phyloP scores from a whole-genome alignment of 1,139 yeast species.

The Meyerozyma smithsonii region DNA sequence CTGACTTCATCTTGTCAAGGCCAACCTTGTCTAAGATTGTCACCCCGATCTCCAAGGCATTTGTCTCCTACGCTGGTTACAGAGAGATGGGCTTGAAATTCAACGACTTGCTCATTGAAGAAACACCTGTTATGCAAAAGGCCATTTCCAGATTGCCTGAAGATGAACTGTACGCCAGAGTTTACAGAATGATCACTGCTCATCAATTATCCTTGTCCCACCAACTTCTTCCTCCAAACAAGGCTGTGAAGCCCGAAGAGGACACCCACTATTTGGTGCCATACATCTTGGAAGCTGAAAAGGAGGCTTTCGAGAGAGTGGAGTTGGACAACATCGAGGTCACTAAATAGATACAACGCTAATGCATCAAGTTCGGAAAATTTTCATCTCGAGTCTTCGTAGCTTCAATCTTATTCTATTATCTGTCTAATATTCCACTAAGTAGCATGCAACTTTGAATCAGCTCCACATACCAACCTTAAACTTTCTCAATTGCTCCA shows the following conservation, averaged over 20 bases:
- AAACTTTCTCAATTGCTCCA: slow-evolving; percentile 68
- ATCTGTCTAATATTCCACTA: neutral
- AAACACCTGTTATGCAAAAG: slow-evolving; percentile 78
- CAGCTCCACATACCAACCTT: slow-evolving; percentile 44
- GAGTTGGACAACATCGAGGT: slow-evolving; percentile 77
- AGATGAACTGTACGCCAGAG: slow-evolving; percentile 81
- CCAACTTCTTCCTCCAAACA: slow-evolving; percentile 75
- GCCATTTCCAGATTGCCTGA: slow-evolving; percentile 87
- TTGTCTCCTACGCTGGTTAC: slow-evolving; percentile 78
- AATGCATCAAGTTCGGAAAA: neutral
- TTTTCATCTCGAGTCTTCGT: neutral
- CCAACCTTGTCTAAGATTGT: slow-evolving; percentile 73
- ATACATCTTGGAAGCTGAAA: slow-evolving; percentile 89
- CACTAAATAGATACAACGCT: slow-evolving; percentile 8
- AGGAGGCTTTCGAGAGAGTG: slow-evolving; percentile 81
- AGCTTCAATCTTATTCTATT: neutral
- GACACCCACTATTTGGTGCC: slow-evolving; percentile 86
- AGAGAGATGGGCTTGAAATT: slow-evolving; percentile 88
- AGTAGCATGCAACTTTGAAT: neutral
- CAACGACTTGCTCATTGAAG: slow-evolving; percentile 86
- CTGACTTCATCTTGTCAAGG: slow-evolving; percentile 76
- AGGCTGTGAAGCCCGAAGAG: slow-evolving; percentile 76
- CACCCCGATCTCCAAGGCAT: slow-evolving; percentile 75
- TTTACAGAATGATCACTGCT: slow-evolving; percentile 87
- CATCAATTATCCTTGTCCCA: slow-evolving; percentile 83